Base-by-base conservation (phyloP, 148 eudicot genomes). In the Camellia sinensis region DNA sequence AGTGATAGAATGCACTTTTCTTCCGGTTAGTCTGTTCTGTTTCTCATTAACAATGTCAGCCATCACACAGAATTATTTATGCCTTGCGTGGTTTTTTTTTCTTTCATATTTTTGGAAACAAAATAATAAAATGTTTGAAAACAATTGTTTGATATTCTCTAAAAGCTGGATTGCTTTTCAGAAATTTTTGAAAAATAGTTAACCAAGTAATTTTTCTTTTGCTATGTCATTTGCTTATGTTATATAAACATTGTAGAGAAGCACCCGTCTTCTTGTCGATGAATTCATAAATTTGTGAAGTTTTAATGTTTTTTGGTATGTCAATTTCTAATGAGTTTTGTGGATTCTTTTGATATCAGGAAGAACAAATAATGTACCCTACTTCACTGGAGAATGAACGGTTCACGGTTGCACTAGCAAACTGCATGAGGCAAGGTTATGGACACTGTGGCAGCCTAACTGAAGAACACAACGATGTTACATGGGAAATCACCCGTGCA, bases 291-390 rank as follows among this genome's bases (percentile, higher is more conserved):
- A 2, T 5, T 67, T 59, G 41, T 3, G 54, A 29, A 44, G 59
- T 66, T 14, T 9, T 11, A 21, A 1, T 6, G 37, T 29, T 4
- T 7, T 78, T 43, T 70, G 1, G 2, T 41, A 3, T 68, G 1
- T 68, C 7, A 3, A 43, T 67, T 67, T 64, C 64, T 71, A 48
- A 74, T 73, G 48, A 56, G 57, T 50, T 37, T 69, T n/a, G 48
- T 53, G 54, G 69, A 54, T 0, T 19, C 6, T 53, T 5, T 80
- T 75, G 11, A 52, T 66, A 7, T n/a, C 92, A 93, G 99, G 99
- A 96, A 80, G 98, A 96, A 62, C 99, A 93, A 67, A 84, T 90
- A 57, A 94, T 96, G 83, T 93, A 93, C 73, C 98, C 99, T 15
- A 86, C 90, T 76, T 91, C 94, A 3, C 89, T 96, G 0, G 97